Evolutionary conservation across 768 basidiomycete genomes (phyloP).

Genomic region (Leccinellum rugosiceps): DNA sequence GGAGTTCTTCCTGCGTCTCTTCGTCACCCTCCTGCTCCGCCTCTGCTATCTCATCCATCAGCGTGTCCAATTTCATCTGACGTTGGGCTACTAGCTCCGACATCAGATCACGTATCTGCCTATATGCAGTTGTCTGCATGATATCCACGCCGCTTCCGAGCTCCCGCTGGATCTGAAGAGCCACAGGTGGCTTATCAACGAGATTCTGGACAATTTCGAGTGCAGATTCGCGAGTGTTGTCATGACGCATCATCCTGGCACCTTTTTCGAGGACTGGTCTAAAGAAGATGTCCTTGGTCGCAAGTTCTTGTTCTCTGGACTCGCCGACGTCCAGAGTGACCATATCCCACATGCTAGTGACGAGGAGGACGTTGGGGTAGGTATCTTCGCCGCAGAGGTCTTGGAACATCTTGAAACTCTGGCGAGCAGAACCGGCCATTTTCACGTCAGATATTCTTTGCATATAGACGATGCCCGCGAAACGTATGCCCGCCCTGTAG

Average conservation of each 20-base stretch:
- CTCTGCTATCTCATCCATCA: conserved; percentile 45
- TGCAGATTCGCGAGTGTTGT: conserved; percentile 43
- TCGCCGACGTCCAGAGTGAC: conserved; percentile 33
- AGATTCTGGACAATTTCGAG: conserved; percentile 41
- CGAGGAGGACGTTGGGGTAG: conserved; percentile 46
- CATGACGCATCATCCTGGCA: conserved; percentile 42
- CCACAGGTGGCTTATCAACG: conserved; percentile 34
- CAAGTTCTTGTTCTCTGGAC: conserved; percentile 43
- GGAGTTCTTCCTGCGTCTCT: conserved; percentile 43
- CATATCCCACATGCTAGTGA: conserved; percentile 51
- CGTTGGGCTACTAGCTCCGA: conserved; percentile 42
- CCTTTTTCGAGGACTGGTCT: conserved; percentile 46
- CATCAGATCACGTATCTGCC: conserved; percentile 48
- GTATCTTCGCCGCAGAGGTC: conserved; percentile 49
- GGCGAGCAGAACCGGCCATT: conserved; percentile 43
- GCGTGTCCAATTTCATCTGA: conserved; percentile 40
- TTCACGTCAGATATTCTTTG: conserved; percentile 50
- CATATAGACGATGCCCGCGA: conserved; percentile 50
- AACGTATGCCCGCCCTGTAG: conserved; percentile 25
- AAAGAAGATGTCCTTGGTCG: conserved; percentile 44
- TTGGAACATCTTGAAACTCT: conserved; percentile 49
- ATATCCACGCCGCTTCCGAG: conserved; percentile 45
- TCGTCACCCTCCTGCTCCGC: conserved; percentile 43
- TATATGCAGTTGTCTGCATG: conserved; percentile 51
- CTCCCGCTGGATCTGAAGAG: conserved; percentile 54